Base-by-base conservation (phyloP, 495 filamentous ascomycete genomes). In the Podospora bellae-mahoneyi region DNA sequence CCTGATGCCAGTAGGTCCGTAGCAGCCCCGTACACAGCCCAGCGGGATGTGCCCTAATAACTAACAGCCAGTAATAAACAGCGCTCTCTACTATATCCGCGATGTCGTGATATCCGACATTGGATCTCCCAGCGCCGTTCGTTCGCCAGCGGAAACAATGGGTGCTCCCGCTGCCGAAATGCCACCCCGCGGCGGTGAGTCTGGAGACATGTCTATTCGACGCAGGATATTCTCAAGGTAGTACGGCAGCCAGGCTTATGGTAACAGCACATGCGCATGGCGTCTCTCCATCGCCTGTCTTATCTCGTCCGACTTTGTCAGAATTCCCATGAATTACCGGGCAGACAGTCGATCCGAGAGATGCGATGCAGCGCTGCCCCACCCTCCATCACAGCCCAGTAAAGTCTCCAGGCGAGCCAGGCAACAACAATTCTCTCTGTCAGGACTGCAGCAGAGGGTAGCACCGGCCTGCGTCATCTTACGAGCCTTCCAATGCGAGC, bases 401-500 rank as follows among this genome's bases (percentile, higher is more conserved):
- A 62, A 60, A 15, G 27, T 59, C 56, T 20, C 19, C 26, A 20
- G 19, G 19, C 19, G 19, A 28, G 26, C 61, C 61, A 64, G 39
- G 62, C 44, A 64, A 64, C 62, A 56, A 54, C 48, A 56, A 64
- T 54, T 27, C 23, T 9, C 54, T 57, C 55, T 15, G 55, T 58
- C 55, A 58, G 39, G 39, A 48, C 39, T 48, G 39, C 39, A 48
- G 39, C 39, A 48, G 55, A 58, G 55, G 55, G 64, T 66, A 20
- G 64, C 34, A 66, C 64, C 30, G 32, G 60, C 28, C 26, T 30
- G 66, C 60, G 26, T 62, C 60, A 67, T 62, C 58, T 63, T 67
- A 63, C 66, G 60, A 65, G 23, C 48, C 26, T 32, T 58, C 64
- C 64, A 65, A 65, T 65, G 54, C 64, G 64, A 56, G 30, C 53